These are phyloP conservation scores for Ceratopteris richardii DNA, from an alignment of 75 land plant genomes.

Conservation along the genomic window DNA sequence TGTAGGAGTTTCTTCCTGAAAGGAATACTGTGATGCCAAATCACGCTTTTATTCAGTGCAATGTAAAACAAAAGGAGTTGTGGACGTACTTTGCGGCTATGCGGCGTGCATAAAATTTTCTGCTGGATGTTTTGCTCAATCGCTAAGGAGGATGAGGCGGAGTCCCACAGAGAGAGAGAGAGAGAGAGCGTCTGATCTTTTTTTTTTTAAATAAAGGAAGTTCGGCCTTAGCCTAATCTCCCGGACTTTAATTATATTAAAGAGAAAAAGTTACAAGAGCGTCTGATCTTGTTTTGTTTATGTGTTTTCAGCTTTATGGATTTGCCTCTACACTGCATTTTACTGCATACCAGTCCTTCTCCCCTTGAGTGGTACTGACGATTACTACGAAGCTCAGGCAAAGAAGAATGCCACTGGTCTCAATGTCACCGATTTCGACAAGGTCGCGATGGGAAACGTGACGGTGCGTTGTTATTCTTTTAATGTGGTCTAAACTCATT, in stretches of 20 bases:
- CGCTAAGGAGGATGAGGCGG: neutral
- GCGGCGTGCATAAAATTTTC: neutral
- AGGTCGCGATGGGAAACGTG: constrained; percentile 74
- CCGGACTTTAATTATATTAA: too few relatives aligned
- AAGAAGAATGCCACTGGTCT: neutral
- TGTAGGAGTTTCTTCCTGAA: neutral
- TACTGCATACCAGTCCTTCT: constrained; percentile 63
- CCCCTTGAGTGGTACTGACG: constrained; percentile 54
- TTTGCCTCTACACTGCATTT: constrained; percentile 49
- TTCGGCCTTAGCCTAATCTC: too few relatives aligned
- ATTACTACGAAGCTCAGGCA: neutral
- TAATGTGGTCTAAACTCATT: too few relatives aligned
- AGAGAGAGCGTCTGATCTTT: neutral
- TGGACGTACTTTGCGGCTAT: too few relatives aligned
- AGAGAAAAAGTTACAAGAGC: too few relatives aligned
- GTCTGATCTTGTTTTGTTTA: neutral
- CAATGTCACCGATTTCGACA: constrained; percentile 35
- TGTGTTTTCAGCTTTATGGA: constrained; percentile 39
- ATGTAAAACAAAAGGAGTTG: too few relatives aligned
- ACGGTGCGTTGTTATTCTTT: too few relatives aligned
- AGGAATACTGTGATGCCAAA: too few relatives aligned
- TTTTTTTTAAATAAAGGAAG: neutral
- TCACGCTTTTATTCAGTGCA: neutral
- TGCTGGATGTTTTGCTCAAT: neutral
- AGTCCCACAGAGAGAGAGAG: neutral